A percentile compares a stretch with the other conserved stretches of the same genome.
These are phyloP conservation scores for Scytalidium lignicola DNA, from an alignment of 2,329 filamentous ascomycete species.

Conservation along the genomic window DNA sequence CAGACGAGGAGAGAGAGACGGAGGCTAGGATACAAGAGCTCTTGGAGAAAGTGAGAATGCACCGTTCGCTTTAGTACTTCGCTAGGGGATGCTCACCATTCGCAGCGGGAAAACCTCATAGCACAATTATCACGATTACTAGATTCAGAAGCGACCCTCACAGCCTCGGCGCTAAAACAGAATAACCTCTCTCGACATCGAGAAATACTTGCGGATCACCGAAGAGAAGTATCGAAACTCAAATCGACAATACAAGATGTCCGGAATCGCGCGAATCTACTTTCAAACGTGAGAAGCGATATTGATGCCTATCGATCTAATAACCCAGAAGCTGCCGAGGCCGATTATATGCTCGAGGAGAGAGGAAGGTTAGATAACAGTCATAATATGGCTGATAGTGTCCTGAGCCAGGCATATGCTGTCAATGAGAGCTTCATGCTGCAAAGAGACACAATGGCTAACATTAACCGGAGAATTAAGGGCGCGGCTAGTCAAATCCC, in stretches of 20 bases:
- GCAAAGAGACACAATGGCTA: slow-evolving; percentile 82
- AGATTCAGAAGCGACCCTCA: slow-evolving; percentile 83
- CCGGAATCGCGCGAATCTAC: slow-evolving; percentile 82
- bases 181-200: slow-evolving; percentile 90
- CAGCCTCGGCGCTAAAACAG: slow-evolving; percentile 90
- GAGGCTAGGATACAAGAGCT: slow-evolving; percentile 81
- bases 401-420: slow-evolving; percentile 92
- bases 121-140: slow-evolving; percentile 80
- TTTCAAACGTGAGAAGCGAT: slow-evolving; percentile 85
- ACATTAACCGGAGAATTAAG: slow-evolving; percentile 86
- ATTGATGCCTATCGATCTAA: slow-evolving; percentile 82
- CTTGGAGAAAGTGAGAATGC: slow-evolving; percentile 64
- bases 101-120: slow-evolving; percentile 75
- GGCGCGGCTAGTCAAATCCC: slow-evolving; percentile 86
- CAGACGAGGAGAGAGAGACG: slow-evolving; percentile 74
- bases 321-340: slow-evolving; percentile 78
- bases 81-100: slow-evolving; percentile 8
- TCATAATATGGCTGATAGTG: slow-evolving; percentile 81
- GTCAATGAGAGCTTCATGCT: slow-evolving; percentile 87
- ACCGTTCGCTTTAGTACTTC: not conserved
- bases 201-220: slow-evolving; percentile 84
- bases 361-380: slow-evolving; percentile 80
- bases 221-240: slow-evolving; percentile 73
- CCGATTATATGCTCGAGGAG: slow-evolving; percentile 96
- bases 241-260: slow-evolving; percentile 68